Evolutionary conservation across 257 asterid genomes (phyloP), one percentile per base, ranked within the genome.

Genomic region (Plectranthus barbatus): DNA sequence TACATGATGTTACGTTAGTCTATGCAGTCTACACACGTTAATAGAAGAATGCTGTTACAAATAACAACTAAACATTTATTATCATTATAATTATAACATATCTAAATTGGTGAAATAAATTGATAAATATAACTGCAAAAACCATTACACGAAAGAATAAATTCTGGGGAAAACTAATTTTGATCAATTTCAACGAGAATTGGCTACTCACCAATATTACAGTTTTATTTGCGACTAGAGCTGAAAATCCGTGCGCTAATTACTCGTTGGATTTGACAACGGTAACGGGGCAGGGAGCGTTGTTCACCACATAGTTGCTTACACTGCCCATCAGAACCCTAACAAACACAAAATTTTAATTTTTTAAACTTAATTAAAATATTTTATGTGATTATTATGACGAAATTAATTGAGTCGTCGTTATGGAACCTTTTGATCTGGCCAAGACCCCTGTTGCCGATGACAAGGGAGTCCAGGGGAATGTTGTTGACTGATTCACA

Each of bases 261-360:
- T 68, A 82, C n/a, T 79, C 81, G 12, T 77, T 84, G 36, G 46
- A 39, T 85, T 87, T 91, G 73, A 91, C 95, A 14, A 91, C 93
- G 1, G 97, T 91, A 48, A 91, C 91, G 0, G 97, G 97, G 37
- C 96, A 80, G 7, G 87, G 3, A 68, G 96, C 95, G 49, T 91
- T 78, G 66, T 81, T 85, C 79, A 91, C 96, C 66, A 85, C 95
- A 62, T 57, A 81, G 80, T 84, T 91, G 80, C 97, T 87, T 12
- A 87, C 97, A 64, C 96, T 91, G 45, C 97, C 97, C 93, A 90
- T 87, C n/a, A 87, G 74, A 40, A 68, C 97, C 87, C 97, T 87
- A 14, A 26, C 5, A 8, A 3, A 4, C 55, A 71, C 74, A 21
- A 48, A 20, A 36, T 26, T 52, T 11, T 3, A 52, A 11, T 54